These are phyloP conservation scores for Westerdykella ornata DNA, from an alignment of 2,329 filamentous ascomycete species.

Conservation along the genomic window DNA sequence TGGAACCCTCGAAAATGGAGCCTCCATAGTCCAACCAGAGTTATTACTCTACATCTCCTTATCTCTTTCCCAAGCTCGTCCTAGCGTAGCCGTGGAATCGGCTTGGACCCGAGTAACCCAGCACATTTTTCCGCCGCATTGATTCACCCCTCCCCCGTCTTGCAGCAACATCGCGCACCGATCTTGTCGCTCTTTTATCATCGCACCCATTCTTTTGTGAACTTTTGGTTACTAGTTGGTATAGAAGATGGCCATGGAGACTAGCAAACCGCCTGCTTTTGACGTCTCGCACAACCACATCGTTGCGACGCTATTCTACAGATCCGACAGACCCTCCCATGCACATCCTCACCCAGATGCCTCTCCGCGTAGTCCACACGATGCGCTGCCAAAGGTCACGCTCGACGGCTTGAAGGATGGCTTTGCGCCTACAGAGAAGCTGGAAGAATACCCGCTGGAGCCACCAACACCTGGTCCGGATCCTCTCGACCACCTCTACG, in stretches of 20 bases:
- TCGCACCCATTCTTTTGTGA: background rate
- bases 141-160: background rate
- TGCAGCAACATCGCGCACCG: background rate
- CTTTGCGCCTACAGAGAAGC: slow-evolving; percentile 46
- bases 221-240: no score
- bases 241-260: background rate
- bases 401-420: slow-evolving; percentile 38
- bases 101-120: background rate
- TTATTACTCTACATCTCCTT: no score
- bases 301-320: slow-evolving; percentile 37
- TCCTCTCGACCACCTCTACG: slow-evolving; percentile 51
- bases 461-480: slow-evolving; percentile 50
- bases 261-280: slow-evolving; percentile 5
- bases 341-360: slow-evolving; percentile 45
- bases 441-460: slow-evolving; percentile 50
- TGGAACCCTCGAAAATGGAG: no score
- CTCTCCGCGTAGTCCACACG: slow-evolving; percentile 32
- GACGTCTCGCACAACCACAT: slow-evolving; percentile 19
- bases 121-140: background rate
- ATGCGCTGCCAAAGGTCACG: slow-evolving; percentile 26
- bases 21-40: no score
- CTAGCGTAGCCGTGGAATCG: no score
- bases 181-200: background rate
- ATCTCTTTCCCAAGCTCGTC: no score
- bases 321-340: slow-evolving; percentile 24